phyloP scores from a whole-genome alignment of 129 eudicot species.

The Smallanthus sonchifolius region DNA sequence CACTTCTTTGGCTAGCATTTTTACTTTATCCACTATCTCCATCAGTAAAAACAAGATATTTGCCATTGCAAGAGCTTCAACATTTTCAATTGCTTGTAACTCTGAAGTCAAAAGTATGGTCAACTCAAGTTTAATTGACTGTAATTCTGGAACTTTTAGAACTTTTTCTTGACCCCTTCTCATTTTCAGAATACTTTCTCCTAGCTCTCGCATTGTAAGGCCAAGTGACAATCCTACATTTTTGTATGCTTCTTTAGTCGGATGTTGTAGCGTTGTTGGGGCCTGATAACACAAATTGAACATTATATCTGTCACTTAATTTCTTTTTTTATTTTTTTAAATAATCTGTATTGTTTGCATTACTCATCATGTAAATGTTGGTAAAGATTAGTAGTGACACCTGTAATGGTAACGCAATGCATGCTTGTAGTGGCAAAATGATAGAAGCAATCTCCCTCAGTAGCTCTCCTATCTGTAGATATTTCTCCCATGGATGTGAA shows the following conservation, averaged over 20 bases:
- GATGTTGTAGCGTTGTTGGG: conserved; percentile 26
- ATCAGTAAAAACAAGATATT: conserved; percentile 48
- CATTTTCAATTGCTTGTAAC: conserved; percentile 27
- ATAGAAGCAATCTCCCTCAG: conserved; percentile 63
- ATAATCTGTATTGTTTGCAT: background rate
- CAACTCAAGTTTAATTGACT: conserved; percentile 39
- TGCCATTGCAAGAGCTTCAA: conserved; percentile 50
- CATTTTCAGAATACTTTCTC: conserved; percentile 64
- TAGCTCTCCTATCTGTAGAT: conserved; percentile 59
- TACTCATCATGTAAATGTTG: background rate
- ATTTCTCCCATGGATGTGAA: conserved; percentile 72
- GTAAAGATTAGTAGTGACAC: conserved; percentile 25
- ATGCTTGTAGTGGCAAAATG: conserved; percentile 51
- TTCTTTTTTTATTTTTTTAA: background rate
- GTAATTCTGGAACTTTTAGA: conserved; percentile 40
- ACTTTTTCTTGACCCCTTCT: conserved; percentile 36
- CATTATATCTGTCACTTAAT: background rate
- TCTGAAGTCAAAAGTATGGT: conserved; percentile 25
- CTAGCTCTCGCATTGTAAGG: conserved; percentile 57
- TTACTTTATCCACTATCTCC: conserved; percentile 58
- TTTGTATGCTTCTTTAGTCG: conserved; percentile 47
- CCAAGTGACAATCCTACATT: conserved; percentile 31
- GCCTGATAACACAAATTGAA: conserved; percentile 42
- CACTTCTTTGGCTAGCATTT: conserved; percentile 52
- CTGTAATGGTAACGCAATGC: conserved; percentile 58